These are phyloP conservation scores for Galerina marginata DNA, from an alignment of 768 basidiomycete genomes.

Conservation along the genomic window DNA sequence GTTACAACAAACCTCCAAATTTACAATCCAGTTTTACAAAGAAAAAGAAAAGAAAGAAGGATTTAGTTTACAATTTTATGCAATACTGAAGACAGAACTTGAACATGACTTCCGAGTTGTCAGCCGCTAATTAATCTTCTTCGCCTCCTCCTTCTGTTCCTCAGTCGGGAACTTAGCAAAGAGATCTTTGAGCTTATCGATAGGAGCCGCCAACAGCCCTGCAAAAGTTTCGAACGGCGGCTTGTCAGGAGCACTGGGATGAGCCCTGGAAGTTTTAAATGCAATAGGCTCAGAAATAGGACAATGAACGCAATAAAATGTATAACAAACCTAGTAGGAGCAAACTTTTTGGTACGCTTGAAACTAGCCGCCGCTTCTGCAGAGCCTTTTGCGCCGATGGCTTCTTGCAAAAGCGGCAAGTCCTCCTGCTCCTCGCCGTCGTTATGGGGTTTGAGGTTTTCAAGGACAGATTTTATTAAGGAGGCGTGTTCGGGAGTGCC, in stretches of 20 bases:
- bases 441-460: conserved; percentile 55
- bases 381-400: conserved; percentile 50
- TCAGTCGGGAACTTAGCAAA: conserved; percentile 62
- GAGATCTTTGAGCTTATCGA: conserved; percentile 63
- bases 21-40: too few species aligned
- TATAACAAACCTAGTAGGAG: conserved; percentile 55
- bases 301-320: background rate
- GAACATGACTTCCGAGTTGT: background rate
- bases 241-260: conserved; percentile 50
- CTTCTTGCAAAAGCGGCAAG: conserved; percentile 56
- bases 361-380: conserved; percentile 52
- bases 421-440: conserved; percentile 63
- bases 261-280: conserved; percentile 7
- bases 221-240: conserved; percentile 67
- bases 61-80: too few species aligned
- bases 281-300: background rate
- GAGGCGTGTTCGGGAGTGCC: conserved; percentile 49
- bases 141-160: conserved; percentile 51
- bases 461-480: conserved; percentile 51
- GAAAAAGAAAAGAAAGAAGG: too few species aligned
- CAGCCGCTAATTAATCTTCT: background rate
- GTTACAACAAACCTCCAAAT: too few species aligned
- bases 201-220: conserved; percentile 56
- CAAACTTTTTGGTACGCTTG: conserved; percentile 64
- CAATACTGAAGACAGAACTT: too few species aligned